Percentiles rank a stretch among this genome's conserved stretches.
Conservation (phyloP, 306 rosid species). For the Comarum palustre region DNA sequence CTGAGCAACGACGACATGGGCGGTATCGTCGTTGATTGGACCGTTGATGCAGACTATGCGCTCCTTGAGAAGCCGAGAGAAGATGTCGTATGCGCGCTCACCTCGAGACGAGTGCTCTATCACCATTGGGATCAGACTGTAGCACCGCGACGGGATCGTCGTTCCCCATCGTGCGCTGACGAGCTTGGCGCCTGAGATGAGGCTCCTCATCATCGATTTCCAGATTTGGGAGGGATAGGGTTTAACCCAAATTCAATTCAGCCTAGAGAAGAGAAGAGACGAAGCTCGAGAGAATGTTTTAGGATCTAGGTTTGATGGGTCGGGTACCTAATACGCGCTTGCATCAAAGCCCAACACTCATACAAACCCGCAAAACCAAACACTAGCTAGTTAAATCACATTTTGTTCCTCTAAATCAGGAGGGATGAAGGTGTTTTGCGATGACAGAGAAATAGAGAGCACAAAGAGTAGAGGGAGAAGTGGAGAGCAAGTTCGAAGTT, state of each 20-base stretch:
- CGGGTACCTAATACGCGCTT: neutral
- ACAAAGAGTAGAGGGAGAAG: too few species aligned
- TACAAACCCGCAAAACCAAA: too few species aligned
- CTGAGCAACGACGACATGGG: slow-evolving; percentile 98
- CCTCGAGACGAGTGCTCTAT: slow-evolving; percentile 95
- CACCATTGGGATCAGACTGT: slow-evolving; percentile 79
- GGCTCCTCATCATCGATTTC: slow-evolving; percentile 37
- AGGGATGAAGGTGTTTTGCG: neutral
- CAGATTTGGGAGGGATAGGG: neutral
- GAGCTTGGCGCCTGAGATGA: slow-evolving; percentile 35
- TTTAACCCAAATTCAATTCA: neutral
- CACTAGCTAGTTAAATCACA: too few species aligned
- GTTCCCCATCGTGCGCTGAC: slow-evolving; percentile 15
- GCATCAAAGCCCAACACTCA: too few species aligned
- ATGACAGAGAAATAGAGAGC: too few species aligned
- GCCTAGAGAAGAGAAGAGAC: too few species aligned
- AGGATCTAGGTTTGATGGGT: neutral
- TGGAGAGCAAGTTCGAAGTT: too few species aligned
- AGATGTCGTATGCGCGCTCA: slow-evolving; percentile 94
- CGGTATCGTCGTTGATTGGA: slow-evolving; percentile 81
- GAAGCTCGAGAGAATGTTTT: too few species aligned
- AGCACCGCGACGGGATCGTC: slow-evolving; percentile 38
- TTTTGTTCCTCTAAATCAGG: neutral
- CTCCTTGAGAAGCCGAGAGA: slow-evolving; percentile 94
- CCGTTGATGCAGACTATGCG: slow-evolving; percentile 97